Conservation (phyloP, 768 basidiomycete genomes). For the Naematelia aurantialba region DNA sequence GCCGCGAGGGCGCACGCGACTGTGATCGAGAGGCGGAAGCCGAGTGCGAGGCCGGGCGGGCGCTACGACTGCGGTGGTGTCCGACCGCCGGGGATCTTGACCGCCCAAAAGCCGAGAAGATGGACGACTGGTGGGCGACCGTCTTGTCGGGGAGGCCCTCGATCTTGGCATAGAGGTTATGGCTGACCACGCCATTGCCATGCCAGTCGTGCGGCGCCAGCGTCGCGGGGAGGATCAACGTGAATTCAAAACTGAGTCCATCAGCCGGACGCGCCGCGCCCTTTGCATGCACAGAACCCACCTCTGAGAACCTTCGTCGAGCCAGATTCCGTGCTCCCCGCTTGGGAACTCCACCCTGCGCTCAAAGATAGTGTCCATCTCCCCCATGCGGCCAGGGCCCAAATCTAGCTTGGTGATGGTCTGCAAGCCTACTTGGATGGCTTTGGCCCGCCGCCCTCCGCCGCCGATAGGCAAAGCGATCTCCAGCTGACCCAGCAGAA, state of each 20-base stretch:
- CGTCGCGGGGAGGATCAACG: conserved; percentile 27
- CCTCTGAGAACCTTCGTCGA: conserved; percentile 36
- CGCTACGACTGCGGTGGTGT: background rate
- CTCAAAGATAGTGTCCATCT: conserved; percentile 27
- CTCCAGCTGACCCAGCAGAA: conserved; percentile 5
- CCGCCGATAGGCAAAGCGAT: conserved; percentile 4
- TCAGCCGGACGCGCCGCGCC: background rate
- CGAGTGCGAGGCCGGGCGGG: conserved; percentile 4
- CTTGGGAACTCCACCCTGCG: conserved; percentile 27
- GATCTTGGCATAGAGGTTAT: conserved; percentile 28
- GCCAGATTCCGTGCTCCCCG: conserved; percentile 19
- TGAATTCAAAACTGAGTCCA: conserved; percentile 29
- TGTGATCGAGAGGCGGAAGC: conserved; percentile 6
- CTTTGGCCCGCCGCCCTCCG: conserved; percentile 3
- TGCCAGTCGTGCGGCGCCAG: conserved; percentile 35
- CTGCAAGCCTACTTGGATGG: conserved; percentile 9
- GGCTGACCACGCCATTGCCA: conserved; percentile 20
- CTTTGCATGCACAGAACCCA: background rate
- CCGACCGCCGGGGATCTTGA: background rate
- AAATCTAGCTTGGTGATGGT: conserved; percentile 13
- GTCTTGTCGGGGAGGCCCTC: conserved; percentile 20
- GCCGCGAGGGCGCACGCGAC: conserved; percentile 1
- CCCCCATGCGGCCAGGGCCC: conserved; percentile 16
- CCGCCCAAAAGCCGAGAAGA: background rate
- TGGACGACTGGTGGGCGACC: background rate